Percentiles rank a stretch among this genome's conserved stretches.
phyloP scores from a whole-genome alignment of 345 rosid species.

The Dipteronia sinensis region DNA sequence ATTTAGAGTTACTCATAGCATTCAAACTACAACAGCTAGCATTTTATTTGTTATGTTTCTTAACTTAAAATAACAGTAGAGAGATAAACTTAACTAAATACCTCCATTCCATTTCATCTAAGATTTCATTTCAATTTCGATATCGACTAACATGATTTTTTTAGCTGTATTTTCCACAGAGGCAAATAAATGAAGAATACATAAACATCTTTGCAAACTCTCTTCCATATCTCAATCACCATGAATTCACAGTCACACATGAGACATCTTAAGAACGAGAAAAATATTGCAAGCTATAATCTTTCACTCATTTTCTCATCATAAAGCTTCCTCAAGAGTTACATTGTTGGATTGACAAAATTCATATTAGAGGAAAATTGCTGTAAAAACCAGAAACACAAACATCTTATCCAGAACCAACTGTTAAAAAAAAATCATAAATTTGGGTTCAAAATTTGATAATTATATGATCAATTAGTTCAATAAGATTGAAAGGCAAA shows the following conservation, averaged over 20 bases:
- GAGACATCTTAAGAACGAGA: not conserved
- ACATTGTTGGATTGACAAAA: not conserved
- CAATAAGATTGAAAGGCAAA: no score
- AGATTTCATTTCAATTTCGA: not conserved
- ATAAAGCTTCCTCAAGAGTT: not conserved
- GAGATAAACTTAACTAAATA: not conserved
- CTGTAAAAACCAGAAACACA: not conserved
- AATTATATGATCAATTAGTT: not conserved
- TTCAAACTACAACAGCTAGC: not conserved
- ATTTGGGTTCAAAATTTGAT: not conserved
- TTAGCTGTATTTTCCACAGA: not conserved
- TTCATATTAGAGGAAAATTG: not conserved
- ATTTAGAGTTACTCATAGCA: not conserved
- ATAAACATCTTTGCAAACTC: not conserved
- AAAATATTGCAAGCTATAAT: not conserved
- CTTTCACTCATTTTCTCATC: not conserved
- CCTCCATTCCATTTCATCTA: not conserved
- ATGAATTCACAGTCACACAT: not conserved
- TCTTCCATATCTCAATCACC: not conserved
- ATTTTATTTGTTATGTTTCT: not conserved
- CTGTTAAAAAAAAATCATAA: not conserved
- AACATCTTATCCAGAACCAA: not conserved
- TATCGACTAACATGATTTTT: not conserved
- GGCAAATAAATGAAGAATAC: not conserved
- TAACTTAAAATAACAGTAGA: not conserved